Conservation (phyloP, 208 protist species). For the Acanthamoeba triangularis region DNA sequence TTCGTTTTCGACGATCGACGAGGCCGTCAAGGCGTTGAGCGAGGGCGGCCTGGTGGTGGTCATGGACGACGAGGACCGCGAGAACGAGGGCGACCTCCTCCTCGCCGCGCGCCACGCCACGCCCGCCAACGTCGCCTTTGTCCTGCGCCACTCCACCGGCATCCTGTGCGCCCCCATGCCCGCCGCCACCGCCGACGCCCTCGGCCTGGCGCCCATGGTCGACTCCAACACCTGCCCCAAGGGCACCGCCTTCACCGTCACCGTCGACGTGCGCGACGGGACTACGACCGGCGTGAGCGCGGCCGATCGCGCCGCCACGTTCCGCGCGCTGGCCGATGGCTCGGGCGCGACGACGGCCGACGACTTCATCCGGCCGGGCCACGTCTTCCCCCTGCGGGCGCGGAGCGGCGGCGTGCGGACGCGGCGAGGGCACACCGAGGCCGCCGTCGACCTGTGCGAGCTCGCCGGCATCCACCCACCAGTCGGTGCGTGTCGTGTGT, state of each 20-base stretch:
- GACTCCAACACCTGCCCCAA: constrained; percentile 82
- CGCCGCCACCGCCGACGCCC: constrained; percentile 39
- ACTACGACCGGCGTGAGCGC: constrained; percentile 84
- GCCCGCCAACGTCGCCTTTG: constrained; percentile 75
- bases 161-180: constrained; percentile 85
- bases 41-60: constrained; percentile 80
- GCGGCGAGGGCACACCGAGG: constrained; percentile 87
- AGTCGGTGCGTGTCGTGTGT: not conserved
- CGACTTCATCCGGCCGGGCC: constrained; percentile 82
- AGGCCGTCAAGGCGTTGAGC: constrained; percentile 56
- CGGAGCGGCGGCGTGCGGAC: constrained; percentile 75
- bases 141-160: constrained; percentile 85
- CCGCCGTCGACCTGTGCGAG: constrained; percentile 80
- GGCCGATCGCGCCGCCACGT: constrained; percentile 79
- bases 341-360: not conserved
- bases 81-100: constrained; percentile 88
- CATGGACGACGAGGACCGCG: constrained; percentile 87
- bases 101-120: constrained; percentile 80
- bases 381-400: constrained; percentile 86
- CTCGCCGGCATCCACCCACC: constrained; percentile 74
- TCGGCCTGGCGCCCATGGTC: constrained; percentile 83
- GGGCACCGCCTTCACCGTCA: constrained; percentile 86
- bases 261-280: constrained; percentile 75
- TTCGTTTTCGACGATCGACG: constrained; percentile 75
- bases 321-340: constrained; percentile 82